Base-by-base conservation (phyloP, 352 stramenopile species). In the Halophytophthora polymorphica region DNA sequence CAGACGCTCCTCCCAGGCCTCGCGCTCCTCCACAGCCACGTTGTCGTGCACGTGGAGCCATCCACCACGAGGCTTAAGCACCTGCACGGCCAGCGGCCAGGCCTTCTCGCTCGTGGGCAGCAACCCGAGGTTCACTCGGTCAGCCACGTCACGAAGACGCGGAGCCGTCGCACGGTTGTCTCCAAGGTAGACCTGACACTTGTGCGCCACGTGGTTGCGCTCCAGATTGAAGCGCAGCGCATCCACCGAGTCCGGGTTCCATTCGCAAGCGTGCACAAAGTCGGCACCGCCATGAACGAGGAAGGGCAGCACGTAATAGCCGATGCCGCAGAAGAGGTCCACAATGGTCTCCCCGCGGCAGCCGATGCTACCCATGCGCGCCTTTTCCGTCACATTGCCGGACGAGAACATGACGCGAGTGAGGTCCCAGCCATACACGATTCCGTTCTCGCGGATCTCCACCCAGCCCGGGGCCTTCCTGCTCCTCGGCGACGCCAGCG, bases 1-100 rank as follows among this genome's bases (percentile, higher is more conserved):
- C 2, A 96, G 56, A 15, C 77, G 77, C 34, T 86, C 50, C 25
- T 88, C 71, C 90, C 90, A 97, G 10, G 55, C 51, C 34, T 93
- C 63, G 22, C 73, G 69, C 56, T 98, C 87, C 38, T 86, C 64
- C 12, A 88, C 73, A 6, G 82, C 73, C 23, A 98, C 93, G 55
- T 98, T 99, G 42, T 93, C 95, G 63, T 99, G 96, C 34, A 99
- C 77, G 61, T 99, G 96, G 34, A 98, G 68, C 93, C 90, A 98
- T 6, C 93, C 95, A 35, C 95, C 95, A 3, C 54, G 55, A 2
- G 64, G 58, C 45, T 96, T 96, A 19, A 98, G 62, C 37, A 96
- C 93, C 53, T 92, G 66, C n/a, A 98, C 79, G 7, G 92, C 95
- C 17, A 96, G 73, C 31, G 74, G 71, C 93, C 95, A 99, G 23